These are phyloP conservation scores for Pleurotus platypus DNA, from an alignment of 768 basidiomycete genomes.

Conservation along the genomic window DNA sequence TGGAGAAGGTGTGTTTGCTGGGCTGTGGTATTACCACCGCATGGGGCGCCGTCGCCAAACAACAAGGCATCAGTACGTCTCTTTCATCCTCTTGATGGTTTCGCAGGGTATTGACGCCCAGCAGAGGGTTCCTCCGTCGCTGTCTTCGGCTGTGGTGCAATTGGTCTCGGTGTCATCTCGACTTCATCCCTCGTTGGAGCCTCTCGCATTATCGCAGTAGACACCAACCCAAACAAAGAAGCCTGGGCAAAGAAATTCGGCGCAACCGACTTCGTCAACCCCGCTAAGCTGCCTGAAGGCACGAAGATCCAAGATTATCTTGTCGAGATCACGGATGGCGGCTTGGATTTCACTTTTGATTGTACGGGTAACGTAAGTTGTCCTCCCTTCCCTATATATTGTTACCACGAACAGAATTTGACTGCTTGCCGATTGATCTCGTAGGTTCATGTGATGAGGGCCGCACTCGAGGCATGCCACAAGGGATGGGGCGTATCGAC, in stretches of 20 bases:
- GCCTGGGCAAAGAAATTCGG: conserved; percentile 90
- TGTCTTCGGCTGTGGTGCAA: conserved; percentile 95
- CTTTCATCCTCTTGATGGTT: not conserved
- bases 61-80: conserved; percentile 73
- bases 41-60: conserved; percentile 94
- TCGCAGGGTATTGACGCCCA: not conserved
- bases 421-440: not conserved
- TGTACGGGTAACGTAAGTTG: conserved; percentile 78
- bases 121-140: conserved; percentile 84
- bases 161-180: conserved; percentile 90
- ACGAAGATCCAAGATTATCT: conserved; percentile 87
- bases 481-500: conserved; percentile 99
- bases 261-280: conserved; percentile 93
- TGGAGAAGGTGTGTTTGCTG: conserved; percentile 95
- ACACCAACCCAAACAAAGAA: conserved; percentile 85
- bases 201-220: conserved; percentile 87
- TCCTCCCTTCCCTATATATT: conserved; percentile 25
- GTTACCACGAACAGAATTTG: not conserved
- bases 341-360: conserved; percentile 96
- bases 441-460: conserved; percentile 88
- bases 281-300: conserved; percentile 66
- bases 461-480: conserved; percentile 97
- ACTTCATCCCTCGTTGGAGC: conserved; percentile 78
- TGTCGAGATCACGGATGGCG: conserved; percentile 92
- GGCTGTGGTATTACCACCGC: conserved; percentile 98